phyloP scores from a whole-genome alignment of 2,329 filamentous ascomycete genomes.

The Aureobasidium mangrovei region DNA sequence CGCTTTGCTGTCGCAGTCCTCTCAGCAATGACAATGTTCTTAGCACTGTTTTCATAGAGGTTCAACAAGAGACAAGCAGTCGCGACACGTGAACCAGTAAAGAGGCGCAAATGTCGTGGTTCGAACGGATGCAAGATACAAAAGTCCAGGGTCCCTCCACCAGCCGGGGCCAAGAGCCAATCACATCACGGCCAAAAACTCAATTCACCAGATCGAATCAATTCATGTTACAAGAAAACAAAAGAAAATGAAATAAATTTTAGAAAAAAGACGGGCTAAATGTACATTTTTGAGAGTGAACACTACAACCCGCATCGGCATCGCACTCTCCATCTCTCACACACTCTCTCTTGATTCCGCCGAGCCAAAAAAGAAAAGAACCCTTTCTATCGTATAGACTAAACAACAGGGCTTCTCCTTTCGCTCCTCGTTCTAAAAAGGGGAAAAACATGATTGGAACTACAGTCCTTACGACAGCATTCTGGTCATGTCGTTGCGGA shows the following conservation, averaged over 20 bases:
- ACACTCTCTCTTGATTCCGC: not conserved
- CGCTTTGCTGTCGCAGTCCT: too few species aligned
- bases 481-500: slow-evolving; percentile 79
- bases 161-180: not conserved
- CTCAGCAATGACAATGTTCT: too few species aligned
- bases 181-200: not conserved
- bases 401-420: slow-evolving; percentile 1
- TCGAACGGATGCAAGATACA: not conserved
- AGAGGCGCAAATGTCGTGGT: not conserved
- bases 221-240: not conserved
- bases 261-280: slow-evolving; percentile 13
- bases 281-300: slow-evolving; percentile 15
- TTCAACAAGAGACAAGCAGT: not conserved
- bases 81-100: too few species aligned
- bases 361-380: not conserved
- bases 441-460: slow-evolving; percentile 6
- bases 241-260: slow-evolving; percentile 12
- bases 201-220: not conserved
- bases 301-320: slow-evolving; percentile 12
- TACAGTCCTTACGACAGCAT: slow-evolving; percentile 42
- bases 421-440: slow-evolving; percentile 4
- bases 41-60: too few species aligned
- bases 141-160: not conserved
- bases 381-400: slow-evolving; percentile 11
- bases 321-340: slow-evolving; percentile 1